Conservation (phyloP, 2,329 filamentous ascomycete genomes). For the Colletotrichum shisoi region DNA sequence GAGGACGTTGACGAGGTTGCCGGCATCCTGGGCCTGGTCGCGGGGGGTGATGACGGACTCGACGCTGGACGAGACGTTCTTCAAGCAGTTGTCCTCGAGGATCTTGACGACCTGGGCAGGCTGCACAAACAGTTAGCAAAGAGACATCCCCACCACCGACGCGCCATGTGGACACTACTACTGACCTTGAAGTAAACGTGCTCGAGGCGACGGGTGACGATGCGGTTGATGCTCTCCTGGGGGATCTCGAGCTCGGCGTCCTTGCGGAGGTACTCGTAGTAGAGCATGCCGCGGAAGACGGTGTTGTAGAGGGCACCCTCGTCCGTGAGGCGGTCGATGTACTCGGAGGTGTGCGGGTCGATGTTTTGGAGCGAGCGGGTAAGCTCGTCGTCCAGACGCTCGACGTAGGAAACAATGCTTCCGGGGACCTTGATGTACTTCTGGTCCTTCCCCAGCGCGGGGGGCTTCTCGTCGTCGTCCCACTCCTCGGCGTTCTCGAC, state of each 20-base stretch:
- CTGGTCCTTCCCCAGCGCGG: slow-evolving; percentile 74
- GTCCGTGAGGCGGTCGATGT: slow-evolving; percentile 92
- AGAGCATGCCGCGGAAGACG: slow-evolving; percentile 86
- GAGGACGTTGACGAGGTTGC: slow-evolving; percentile 80
- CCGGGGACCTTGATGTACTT: slow-evolving; percentile 90
- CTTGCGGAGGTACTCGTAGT: slow-evolving; percentile 82
- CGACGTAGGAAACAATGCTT: slow-evolving; percentile 91
- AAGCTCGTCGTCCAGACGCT: slow-evolving; percentile 96
- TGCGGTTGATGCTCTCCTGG: slow-evolving; percentile 89
- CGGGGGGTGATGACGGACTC: slow-evolving; percentile 85
- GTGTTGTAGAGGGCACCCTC: slow-evolving; percentile 91
- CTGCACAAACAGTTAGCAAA: slow-evolving; percentile 51
- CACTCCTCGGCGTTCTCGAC: slow-evolving; percentile 94
- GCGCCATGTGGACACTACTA: slow-evolving; percentile 38
- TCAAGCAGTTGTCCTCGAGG: slow-evolving; percentile 94
- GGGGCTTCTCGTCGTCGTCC: slow-evolving; percentile 97
- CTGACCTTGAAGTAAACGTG: slow-evolving; percentile 96
- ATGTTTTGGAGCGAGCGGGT: slow-evolving; percentile 97
- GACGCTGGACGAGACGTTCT: slow-evolving; percentile 71
- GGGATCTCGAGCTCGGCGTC: slow-evolving; percentile 74
- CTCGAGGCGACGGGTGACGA: slow-evolving; percentile 92
- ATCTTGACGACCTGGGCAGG: slow-evolving; percentile 91
- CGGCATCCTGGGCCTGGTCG: slow-evolving; percentile 70
- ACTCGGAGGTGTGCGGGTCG: slow-evolving; percentile 97
- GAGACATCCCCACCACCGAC: neutral